These are phyloP conservation scores for Trametes sanguinea DNA, from an alignment of 768 basidiomycete species.

Conservation along the genomic window DNA sequence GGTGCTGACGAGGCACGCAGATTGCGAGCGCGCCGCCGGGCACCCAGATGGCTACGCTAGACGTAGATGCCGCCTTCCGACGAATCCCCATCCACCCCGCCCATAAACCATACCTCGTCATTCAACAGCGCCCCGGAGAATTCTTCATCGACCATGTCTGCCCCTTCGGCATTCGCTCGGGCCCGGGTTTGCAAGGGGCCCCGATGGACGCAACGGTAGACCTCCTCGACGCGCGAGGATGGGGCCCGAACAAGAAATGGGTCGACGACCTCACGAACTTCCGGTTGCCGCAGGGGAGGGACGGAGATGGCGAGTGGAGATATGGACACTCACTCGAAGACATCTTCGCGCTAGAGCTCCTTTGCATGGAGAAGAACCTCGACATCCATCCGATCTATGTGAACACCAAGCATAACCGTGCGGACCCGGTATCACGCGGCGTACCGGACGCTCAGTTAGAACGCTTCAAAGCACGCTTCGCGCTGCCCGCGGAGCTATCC, in stretches of 20 bases:
- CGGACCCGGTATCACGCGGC: conserved; percentile 14
- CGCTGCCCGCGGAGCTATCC: conserved; percentile 2
- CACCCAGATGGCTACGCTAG: neutral
- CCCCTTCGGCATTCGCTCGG: conserved; percentile 3
- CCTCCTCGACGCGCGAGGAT: neutral
- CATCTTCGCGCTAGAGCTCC: neutral
- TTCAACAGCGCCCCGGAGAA: neutral
- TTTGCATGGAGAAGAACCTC: conserved; percentile 1
- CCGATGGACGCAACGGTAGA: conserved; percentile 8
- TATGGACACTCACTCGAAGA: neutral
- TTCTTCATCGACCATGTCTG: conserved; percentile 3
- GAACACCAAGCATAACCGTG: conserved; percentile 1
- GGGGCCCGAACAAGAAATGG: conserved; percentile 9
- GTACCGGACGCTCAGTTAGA: neutral
- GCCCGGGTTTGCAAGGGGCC: neutral
- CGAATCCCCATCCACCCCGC: neutral
- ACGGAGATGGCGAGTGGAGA: neutral
- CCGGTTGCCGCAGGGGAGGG: neutral
- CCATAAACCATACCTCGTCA: neutral
- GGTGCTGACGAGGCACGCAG: neutral
- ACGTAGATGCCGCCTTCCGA: conserved; percentile 8
- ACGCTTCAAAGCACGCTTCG: neutral
- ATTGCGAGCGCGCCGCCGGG: conserved; percentile 9
- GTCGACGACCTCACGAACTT: conserved; percentile 13
- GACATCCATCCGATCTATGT: neutral